These are phyloP conservation scores for Raphidocelis subcapitata DNA, from an alignment of 139 green algal genomes.

Conservation along the genomic window DNA sequence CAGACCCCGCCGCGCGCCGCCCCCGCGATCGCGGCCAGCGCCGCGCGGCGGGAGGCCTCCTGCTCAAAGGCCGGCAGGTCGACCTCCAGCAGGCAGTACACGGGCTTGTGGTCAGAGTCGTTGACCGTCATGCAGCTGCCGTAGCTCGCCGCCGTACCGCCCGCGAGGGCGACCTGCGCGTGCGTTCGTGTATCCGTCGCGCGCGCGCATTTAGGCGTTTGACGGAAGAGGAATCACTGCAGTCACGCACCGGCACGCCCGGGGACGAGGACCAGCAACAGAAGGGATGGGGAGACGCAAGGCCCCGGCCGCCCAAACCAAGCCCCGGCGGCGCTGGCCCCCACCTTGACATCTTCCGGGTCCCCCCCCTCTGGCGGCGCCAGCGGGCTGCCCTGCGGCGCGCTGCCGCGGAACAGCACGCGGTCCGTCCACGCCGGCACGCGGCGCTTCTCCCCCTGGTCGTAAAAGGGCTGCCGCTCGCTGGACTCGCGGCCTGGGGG, in stretches of 20 bases:
- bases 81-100: conserved; percentile 59
- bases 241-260: neutral
- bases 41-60: conserved; percentile 13
- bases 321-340: neutral
- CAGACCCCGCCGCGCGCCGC: neutral
- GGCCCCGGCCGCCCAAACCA: neutral
- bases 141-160: conserved; percentile 38
- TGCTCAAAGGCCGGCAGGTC: conserved; percentile 52
- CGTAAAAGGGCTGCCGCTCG: conserved; percentile 38
- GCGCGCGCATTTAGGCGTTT: too few species aligned
- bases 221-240: neutral
- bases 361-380: neutral
- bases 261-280: neutral
- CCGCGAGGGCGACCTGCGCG: neutral
- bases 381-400: conserved; percentile 28
- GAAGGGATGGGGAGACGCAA: neutral
- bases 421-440: conserved; percentile 91
- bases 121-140: conserved; percentile 64
- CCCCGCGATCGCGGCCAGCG: too few species aligned
- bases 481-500: conserved; percentile 40
- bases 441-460: conserved; percentile 76
- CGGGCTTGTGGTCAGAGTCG: conserved; percentile 94
- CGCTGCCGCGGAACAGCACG: conserved; percentile 82
- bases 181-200: neutral
- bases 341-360: conserved; percentile 14